phyloP scores from a whole-genome alignment of 768 basidiomycete genomes.

The Mycena floridula region DNA sequence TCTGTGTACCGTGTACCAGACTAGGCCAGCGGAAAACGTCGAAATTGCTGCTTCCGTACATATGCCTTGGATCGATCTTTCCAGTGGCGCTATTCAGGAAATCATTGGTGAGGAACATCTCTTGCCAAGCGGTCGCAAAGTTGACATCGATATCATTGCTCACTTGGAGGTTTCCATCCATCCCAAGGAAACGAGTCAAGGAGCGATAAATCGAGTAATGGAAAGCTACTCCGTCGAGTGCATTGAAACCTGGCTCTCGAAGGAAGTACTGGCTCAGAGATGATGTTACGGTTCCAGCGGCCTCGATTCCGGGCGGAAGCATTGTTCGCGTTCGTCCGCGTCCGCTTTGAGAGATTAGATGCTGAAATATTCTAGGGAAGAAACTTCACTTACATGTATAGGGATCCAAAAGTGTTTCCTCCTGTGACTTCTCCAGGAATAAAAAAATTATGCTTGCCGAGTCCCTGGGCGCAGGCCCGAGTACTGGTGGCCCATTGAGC shows the following conservation, averaged over 20 bases:
- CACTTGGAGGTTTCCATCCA: constrained; percentile 92
- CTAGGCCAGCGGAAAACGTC: constrained; percentile 94
- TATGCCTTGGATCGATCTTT: constrained; percentile 73
- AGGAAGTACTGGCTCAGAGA: constrained; percentile 71
- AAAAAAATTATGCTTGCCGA: constrained; percentile 84
- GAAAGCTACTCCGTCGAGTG: constrained; percentile 78
- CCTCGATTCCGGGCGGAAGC: constrained; percentile 58
- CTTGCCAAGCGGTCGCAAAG: constrained; percentile 87
- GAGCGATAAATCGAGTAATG: constrained; percentile 93
- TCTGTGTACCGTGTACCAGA: constrained; percentile 76
- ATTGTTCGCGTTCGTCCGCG: constrained; percentile 81
- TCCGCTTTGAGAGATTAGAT: constrained; percentile 41
- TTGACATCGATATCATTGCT: constrained; percentile 81
- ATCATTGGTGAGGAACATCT: constrained; percentile 87
- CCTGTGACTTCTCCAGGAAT: constrained; percentile 94
- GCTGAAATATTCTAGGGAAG: not conserved
- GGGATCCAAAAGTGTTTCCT: constrained; percentile 82
- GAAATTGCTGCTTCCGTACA: constrained; percentile 92
- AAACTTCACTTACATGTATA: constrained; percentile 62
- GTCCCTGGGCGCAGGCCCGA: constrained; percentile 60
- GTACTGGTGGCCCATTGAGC: constrained; percentile 71
- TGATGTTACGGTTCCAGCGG: constrained; percentile 62
- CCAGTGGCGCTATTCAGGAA: constrained; percentile 69
- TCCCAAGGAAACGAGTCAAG: constrained; percentile 82
- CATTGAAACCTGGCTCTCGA: constrained; percentile 53